Evolutionary conservation across 176 grass and related monocot species (phyloP), one percentile per base, ranked within the genome.

Genomic region (Oryza officinalis): DNA sequence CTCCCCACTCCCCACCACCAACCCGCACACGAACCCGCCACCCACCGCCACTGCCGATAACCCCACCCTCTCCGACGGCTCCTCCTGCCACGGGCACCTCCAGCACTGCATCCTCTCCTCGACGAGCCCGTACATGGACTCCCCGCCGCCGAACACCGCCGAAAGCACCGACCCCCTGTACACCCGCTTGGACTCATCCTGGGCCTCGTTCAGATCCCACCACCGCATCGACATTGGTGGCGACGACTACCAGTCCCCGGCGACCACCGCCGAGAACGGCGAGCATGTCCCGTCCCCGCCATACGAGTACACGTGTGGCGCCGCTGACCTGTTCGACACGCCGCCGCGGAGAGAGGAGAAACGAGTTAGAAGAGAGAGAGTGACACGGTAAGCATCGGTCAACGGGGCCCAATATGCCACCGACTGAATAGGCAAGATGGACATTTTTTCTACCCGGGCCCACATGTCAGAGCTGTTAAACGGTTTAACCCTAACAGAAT

Each of bases 21-120:
- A 43, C 26, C 91, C 96, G 85, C 96, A 98, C 70, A 93, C 89
- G 88, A 95, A 98, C 27, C 92, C 77, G 0, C 83, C 87, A 35
- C 96, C 96, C 9, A 76, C 93, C 4, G 91, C 89, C 41, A 93
- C 74, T 68, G 88, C 91, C n/a, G 77, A 77, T 84, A 98, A 86
- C 13, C 20, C 20, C 5, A 78, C 9, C 10, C 33, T 74, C 9
- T 65, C 25, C 17, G 91, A 80, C 4, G 87, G 6, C 7, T 8
- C 27, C 4, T 2, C 4, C 2, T 81, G 67, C n/a, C 60, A 46
- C 14, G 83, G 27, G 88, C 89, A 92, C 76, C 93, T 73, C 96
- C 96, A 98, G 83, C 96, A 98, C 65, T 66, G 69, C 27, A 94
- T 89, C 33, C 69, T 75, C 41, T 37, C 40, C 18, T 8, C 82